Evolutionary conservation across 768 basidiomycete genomes (phyloP), one percentile per base, ranked within the genome.

Genomic region (Pisolithus tinctorius): DNA sequence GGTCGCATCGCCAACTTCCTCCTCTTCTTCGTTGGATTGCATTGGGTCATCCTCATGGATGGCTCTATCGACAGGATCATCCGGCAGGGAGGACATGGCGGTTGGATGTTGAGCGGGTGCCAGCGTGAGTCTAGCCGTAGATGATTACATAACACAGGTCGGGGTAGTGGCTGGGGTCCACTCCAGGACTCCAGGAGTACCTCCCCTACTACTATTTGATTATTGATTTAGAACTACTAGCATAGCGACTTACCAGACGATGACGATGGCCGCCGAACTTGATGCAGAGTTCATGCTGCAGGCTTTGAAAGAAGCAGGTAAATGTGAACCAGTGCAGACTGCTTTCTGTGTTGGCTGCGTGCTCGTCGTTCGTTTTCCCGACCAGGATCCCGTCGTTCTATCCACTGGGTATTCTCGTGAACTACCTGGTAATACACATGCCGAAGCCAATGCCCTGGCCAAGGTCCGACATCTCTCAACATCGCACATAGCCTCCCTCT

Each of bases 271-370:
- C 43, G 23, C 43, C 47, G 60, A 59, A 23, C 73, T 79, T 52
- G 52, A 62, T 13, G 23, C 11, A 34, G 34, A 56, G 3, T 84
- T 77, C 56, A 74, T 95, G 59, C 74, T 69, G 7, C 69, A 80
- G 39, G 92, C 93, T 2, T 71, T 94, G 36, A 64, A 58, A 3
- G 85, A 92, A 65, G 90, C 93, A 2, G 43, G 57, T 7, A 83
- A 83, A 67, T 91, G 87, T 59, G 67, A 64, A 6, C 85, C 89
- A 2, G 73, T 77, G 0, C 78, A 80, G 7, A 84, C 84, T 1
- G 93, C 91, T 3, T 96, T 94, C 65, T 93, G 87, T 62, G 93
- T 96, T n/a, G 93, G 93, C 23, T 92, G 88, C 59, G 77, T 92
- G 34, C 68, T 95, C 47, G 79, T 82, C 3, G 71, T 73, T 17